Evolutionary conservation across 257 asterid species (phyloP), one percentile per base, ranked within the genome.

Genomic region (Ophiorrhiza pumila): DNA sequence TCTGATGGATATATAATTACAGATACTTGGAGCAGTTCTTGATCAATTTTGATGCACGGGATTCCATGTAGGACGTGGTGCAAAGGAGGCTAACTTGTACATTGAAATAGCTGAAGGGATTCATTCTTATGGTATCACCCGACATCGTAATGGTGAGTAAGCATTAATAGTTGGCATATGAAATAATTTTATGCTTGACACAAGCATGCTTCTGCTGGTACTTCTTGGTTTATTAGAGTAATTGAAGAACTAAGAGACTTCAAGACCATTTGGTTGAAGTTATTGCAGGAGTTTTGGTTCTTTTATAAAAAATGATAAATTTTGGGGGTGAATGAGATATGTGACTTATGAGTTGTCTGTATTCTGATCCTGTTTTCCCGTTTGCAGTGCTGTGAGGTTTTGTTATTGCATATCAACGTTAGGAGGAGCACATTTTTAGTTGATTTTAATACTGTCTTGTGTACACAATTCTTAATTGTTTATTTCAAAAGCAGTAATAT

Each of bases 51-150:
- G 58, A 50, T 60, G 55, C 74, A 59, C 58, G 57, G 68, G 46
- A 18, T 73, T 42, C 65, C 59, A 39, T 69, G 64, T 76, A 91
- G 98, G 98, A 39, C 96, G 96, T 69, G 96, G 92, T 25, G 97
- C 98, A 23, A 93, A 93, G 78, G 98, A 93, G 85, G 89, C 95
- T 35, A 93, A 89, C 87, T 75, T 91, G 68, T 89, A 91, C 85
- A 87, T 96, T 35, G 97, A 93, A 88, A 80, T 89, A 81, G 97
- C 98, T 0, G 98, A 93, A 80, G 98, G 98, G 74, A 88, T 89
- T 58, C 90, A 84, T 81, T 88, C 98, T 76, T 93, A 91, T 75
- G 96, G 97, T 43, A 77, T 93, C 55, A 85, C 97, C 68, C 79
- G 80, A 77, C 98, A 93, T 84, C 90, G 97, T 10, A 97, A 93